phyloP scores from a whole-genome alignment of 73 alveolate species.

The Paramecium primaurelia region DNA sequence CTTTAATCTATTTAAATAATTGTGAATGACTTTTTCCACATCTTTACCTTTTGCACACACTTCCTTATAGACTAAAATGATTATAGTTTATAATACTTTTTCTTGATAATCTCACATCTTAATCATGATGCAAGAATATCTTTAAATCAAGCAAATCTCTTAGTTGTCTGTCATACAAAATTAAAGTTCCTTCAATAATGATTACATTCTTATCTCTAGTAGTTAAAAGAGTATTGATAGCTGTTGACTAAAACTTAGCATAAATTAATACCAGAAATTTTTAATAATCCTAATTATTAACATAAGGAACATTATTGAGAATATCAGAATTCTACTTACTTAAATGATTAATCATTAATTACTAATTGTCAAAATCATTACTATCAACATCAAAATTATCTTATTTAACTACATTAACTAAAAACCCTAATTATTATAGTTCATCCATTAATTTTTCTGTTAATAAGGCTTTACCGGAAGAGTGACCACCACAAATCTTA shows the following conservation, averaged over 20 bases:
- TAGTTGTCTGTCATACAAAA: slow-evolving; percentile 69
- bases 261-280: background rate
- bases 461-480: slow-evolving; percentile 13
- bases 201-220: slow-evolving; percentile 47
- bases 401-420: background rate
- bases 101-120: slow-evolving; percentile 93
- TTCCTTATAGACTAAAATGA: slow-evolving; percentile 8
- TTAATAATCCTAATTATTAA: background rate
- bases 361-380: background rate
- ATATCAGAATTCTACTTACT: background rate
- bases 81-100: slow-evolving; percentile 42
- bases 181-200: slow-evolving; percentile 91
- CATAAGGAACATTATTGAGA: background rate
- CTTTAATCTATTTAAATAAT: slow-evolving; percentile 69
- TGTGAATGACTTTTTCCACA: background rate
- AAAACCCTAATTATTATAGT: background rate
- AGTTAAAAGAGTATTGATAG: background rate
- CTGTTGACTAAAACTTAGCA: background rate
- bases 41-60: background rate
- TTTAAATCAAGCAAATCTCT: slow-evolving; percentile 83
- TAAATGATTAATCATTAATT: background rate
- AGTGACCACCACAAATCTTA: slow-evolving; percentile 34
- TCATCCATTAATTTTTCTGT: background rate
- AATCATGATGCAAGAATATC: slow-evolving; percentile 87
- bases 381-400: background rate